Percentiles rank a stretch among this genome's conserved stretches.
Conservation (phyloP, 768 basidiomycete species). For the Lentinula lateritia region DNA sequence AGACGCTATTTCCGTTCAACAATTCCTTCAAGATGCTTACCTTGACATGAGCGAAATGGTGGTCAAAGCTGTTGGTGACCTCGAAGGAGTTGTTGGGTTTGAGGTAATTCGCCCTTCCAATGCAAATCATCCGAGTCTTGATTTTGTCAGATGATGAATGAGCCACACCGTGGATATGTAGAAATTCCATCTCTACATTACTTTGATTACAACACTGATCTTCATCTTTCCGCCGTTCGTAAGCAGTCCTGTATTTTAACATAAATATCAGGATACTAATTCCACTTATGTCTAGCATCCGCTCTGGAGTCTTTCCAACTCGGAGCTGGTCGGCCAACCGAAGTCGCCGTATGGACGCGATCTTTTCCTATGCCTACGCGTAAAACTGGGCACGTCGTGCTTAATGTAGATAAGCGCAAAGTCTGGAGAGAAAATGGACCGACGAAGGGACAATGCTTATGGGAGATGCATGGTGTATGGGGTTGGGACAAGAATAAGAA, state of each 20-base stretch:
- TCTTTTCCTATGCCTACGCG: constrained; percentile 88
- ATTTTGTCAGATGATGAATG: constrained; percentile 74
- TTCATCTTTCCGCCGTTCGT: constrained; percentile 80
- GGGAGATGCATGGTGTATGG: constrained; percentile 95
- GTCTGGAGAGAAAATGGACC: constrained; percentile 77
- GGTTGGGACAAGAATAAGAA: constrained; percentile 67
- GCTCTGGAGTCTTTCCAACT: constrained; percentile 87
- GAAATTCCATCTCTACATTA: constrained; percentile 72
- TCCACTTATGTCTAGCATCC: constrained; percentile 44
- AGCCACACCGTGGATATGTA: constrained; percentile 92
- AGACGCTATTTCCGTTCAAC: constrained; percentile 61
- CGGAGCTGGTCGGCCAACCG: constrained; percentile 82
- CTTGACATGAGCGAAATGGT: constrained; percentile 71
- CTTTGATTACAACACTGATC: constrained; percentile 93
- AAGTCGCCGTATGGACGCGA: constrained; percentile 73
- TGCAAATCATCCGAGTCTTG: not conserved
- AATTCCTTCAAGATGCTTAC: constrained; percentile 79
- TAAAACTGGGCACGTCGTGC: constrained; percentile 45
- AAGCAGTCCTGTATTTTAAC: constrained; percentile 23
- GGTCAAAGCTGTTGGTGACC: constrained; percentile 59
- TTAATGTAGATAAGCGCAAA: constrained; percentile 55
- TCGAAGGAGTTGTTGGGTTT: constrained; percentile 83
- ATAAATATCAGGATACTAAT: not conserved
- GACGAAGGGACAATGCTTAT: constrained; percentile 66
- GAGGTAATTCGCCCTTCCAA: constrained; percentile 47